phyloP scores from a whole-genome alignment of 805 yeast genomes.

The Diddensiella santjacobensis region DNA sequence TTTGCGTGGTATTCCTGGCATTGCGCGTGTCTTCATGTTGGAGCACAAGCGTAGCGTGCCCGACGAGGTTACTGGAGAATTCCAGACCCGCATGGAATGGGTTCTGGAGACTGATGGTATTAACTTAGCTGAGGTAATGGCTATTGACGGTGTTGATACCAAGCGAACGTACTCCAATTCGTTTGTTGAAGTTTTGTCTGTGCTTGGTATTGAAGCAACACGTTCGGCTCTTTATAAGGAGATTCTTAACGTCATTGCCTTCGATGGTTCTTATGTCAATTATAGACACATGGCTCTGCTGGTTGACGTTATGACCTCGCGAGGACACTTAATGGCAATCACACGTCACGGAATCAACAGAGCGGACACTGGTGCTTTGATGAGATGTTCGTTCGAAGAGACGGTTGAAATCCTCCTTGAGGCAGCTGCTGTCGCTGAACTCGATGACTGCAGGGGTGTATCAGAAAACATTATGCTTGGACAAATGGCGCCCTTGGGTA shows the following conservation, averaged over 20 bases:
- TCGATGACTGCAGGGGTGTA: constrained; percentile 98
- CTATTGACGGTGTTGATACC: constrained; percentile 92
- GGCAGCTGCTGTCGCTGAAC: constrained; percentile 97
- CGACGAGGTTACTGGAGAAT: constrained; percentile 80
- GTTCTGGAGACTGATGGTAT: constrained; percentile 99
- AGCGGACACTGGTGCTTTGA: constrained; percentile 96
- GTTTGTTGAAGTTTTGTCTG: constrained; percentile 91
- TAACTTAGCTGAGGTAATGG: constrained; percentile 89
- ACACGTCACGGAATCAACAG: constrained; percentile 99
- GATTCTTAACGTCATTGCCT: constrained; percentile 94
- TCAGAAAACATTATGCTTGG: constrained; percentile 97
- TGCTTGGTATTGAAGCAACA: constrained; percentile 97
- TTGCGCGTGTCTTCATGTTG: constrained; percentile 72
- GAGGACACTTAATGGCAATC: constrained; percentile 97
- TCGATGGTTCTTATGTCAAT: constrained; percentile 99
- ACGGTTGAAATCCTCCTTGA: constrained; percentile 96
- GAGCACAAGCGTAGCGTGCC: constrained; percentile 39
- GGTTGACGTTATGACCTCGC: constrained; percentile 97
- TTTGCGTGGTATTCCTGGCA: constrained; percentile 92
- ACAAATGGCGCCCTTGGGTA: constrained; percentile 97
- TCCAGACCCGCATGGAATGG: constrained; percentile 89
- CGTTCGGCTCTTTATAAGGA: constrained; percentile 91
- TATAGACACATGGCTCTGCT: constrained; percentile 97
- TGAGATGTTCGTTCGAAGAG: constrained; percentile 99
- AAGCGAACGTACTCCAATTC: constrained; percentile 91